phyloP scores from a whole-genome alignment of 2,329 filamentous ascomycete species.

The Dactylella cylindrospora region DNA sequence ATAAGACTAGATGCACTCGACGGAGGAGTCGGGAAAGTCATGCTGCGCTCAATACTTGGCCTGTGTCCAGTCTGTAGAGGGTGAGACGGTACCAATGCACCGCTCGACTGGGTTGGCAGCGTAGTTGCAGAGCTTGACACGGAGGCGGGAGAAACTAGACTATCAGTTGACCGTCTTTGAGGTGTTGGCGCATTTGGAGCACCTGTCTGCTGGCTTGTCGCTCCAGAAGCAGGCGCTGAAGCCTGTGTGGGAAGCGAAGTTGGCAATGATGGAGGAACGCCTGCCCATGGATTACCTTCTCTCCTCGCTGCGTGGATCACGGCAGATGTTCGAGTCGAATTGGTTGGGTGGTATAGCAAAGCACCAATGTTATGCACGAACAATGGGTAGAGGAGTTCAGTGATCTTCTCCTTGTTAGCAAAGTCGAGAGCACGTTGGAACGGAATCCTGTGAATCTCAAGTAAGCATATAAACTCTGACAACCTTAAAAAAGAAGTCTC shows the following conservation, averaged over 20 bases:
- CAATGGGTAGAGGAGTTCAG: conserved; percentile 87
- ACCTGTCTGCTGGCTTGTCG: conserved; percentile 45
- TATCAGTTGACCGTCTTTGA: conserved; percentile 64
- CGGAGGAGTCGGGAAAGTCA: conserved; percentile 91
- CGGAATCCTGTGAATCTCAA: conserved; percentile 71
- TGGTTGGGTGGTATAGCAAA: conserved; percentile 88
- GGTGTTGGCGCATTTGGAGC: conserved; percentile 49
- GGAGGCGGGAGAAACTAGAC: conserved; percentile 67
- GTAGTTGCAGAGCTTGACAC: conserved; percentile 64
- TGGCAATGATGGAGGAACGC: conserved; percentile 26
- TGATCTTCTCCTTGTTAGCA: conserved; percentile 99
- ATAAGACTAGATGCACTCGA: conserved; percentile 87
- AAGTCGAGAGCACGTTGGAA: conserved; percentile 97
- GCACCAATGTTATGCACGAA: conserved; percentile 98
- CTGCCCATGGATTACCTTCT: conserved; percentile 58
- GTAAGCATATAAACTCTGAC: conserved; percentile 27
- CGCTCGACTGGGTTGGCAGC: conserved; percentile 62
- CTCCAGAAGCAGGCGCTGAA: conserved; percentile 7
- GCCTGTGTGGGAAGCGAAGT: conserved; percentile 31
- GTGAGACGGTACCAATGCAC: conserved; percentile 67
- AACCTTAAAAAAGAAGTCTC: conserved; percentile 10
- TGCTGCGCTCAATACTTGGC: conserved; percentile 76
- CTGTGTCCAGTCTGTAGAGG: conserved; percentile 68
- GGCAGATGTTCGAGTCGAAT: conserved; percentile 76
- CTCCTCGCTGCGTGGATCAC: conserved; percentile 84